These are phyloP conservation scores for Withania somnifera DNA, from an alignment of 305 asterid genomes.

Conservation along the genomic window DNA sequence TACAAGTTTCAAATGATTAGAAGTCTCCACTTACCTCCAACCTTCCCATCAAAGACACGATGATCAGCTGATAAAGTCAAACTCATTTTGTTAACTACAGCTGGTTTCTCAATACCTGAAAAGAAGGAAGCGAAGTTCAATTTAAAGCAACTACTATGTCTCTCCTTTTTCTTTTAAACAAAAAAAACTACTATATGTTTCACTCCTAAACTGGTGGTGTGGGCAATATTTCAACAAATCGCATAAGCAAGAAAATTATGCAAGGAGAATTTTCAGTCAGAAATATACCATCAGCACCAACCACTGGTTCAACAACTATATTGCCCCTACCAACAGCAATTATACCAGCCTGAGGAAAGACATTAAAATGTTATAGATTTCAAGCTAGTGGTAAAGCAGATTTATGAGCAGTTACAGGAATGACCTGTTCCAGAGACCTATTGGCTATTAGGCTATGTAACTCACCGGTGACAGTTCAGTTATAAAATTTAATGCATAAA, in stretches of 20 bases:
- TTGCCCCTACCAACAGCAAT: conserved; percentile 96
- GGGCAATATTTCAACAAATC: not conserved
- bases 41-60: conserved; percentile 90
- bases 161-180: not conserved
- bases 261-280: conserved; percentile 6
- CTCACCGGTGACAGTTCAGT: not conserved
- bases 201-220: not conserved
- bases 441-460: not conserved
- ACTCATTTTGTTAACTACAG: conserved; percentile 71
- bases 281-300: conserved; percentile 69
- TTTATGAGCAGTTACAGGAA: not conserved
- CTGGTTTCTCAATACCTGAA: conserved; percentile 76
- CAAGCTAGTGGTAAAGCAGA: not conserved
- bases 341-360: conserved; percentile 71
- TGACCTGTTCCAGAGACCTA: not conserved
- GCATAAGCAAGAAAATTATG: conserved; percentile 1
- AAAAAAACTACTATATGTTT: not conserved
- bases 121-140: not conserved
- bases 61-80: conserved; percentile 89
- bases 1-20: not conserved
- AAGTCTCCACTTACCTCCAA: conserved; percentile 54
- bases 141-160: not conserved
- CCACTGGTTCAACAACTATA: conserved; percentile 75
- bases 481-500: not conserved
- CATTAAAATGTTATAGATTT: not conserved